Evolutionary conservation across 2,329 filamentous ascomycete genomes (phyloP), one percentile per base, ranked within the genome.

Genomic region (Beauveria bassiana): DNA sequence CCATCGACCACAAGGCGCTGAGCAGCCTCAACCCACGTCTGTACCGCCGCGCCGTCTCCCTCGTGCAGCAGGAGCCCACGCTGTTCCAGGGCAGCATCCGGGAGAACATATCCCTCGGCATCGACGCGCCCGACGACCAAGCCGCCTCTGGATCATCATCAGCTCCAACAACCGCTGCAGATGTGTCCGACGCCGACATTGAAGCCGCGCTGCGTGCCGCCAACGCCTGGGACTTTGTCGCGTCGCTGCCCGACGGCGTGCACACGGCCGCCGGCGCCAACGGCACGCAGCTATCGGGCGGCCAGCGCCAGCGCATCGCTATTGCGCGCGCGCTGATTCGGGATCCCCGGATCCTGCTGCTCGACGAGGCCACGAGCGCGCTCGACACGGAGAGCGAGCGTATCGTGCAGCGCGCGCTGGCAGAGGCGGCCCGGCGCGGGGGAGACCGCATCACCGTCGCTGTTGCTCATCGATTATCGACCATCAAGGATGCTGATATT

Each of bases 321-420:
- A 96, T 96, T 73, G 92, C 92, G 8, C 84, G 92, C 56, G 91
- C 92, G 14, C 80, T 96, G 38, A 85, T 97, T 68, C 96, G 96
- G 73, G 85, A 96, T 64, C 93, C 93, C 0, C 91, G 96, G 73
- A 96, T 98, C 64, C 79, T 98, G 43, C 93, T 98, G 62, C 83
- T 97, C 1, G 93, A 98, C 71, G 93, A 98, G 79, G 89, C 93
- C 16, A 97, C 93, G 0, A 95, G 90, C 9, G 93, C 93, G 0
- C 82, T 97, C 14, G 93, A 97, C 71, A 92, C 93, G n/a, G 93
- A 96, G 74, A 95, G 89, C 0, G 93, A 98, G 74, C 96, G 91
- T 1, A 83, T 96, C 2, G 93, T 98, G 63, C 96, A 98, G 73
- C 85, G 88, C 66, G 93, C 93, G 2, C 80, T 98, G 3, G 84